Conservation (phyloP, 192 early-diverging fungal genomes). For the Dimargaris cristalligena region DNA sequence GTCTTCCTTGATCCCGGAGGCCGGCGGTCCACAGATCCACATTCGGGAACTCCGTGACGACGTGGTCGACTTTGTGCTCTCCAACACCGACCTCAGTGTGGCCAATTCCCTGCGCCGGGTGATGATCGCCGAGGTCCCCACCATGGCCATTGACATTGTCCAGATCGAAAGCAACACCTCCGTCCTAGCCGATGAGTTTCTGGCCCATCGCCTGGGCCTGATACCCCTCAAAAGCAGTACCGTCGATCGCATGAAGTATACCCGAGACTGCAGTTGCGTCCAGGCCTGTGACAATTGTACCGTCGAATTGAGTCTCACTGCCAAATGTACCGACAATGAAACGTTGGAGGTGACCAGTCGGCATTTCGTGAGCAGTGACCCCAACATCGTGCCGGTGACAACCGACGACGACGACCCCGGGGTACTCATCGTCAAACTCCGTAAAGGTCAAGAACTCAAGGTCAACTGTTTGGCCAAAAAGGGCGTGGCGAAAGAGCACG, state of each 20-base stretch:
- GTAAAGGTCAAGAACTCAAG: slow-evolving; percentile 82
- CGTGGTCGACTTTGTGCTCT: slow-evolving; percentile 64
- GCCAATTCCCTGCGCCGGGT: slow-evolving; percentile 83
- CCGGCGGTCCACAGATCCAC: slow-evolving; percentile 33
- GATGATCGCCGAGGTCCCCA: slow-evolving; percentile 98
- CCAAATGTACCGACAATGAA: slow-evolving; percentile 62
- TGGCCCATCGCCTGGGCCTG: slow-evolving; percentile 88
- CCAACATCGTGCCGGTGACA: slow-evolving; percentile 45
- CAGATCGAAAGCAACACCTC: slow-evolving; percentile 86
- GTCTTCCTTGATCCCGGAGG: neutral
- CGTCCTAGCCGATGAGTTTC: slow-evolving; percentile 87
- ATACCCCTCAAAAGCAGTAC: slow-evolving; percentile 73
- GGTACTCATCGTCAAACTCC: slow-evolving; percentile 71
- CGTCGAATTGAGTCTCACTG: slow-evolving; percentile 72
- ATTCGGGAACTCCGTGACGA: slow-evolving; percentile 37
- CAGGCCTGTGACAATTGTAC: slow-evolving; percentile 83
- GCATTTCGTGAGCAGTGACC: slow-evolving; percentile 61
- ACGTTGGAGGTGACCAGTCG: slow-evolving; percentile 66
- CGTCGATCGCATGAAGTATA: slow-evolving; percentile 66
- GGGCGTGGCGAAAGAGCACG: slow-evolving; percentile 93
- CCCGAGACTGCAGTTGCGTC: slow-evolving; percentile 54
- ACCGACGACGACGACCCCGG: slow-evolving; percentile 49
- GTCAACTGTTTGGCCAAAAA: slow-evolving; percentile 88
- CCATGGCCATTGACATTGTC: slow-evolving; percentile 93
- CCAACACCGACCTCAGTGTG: slow-evolving; percentile 76